Evolutionary conservation across 176 grass and related monocot genomes (phyloP), one percentile per base, ranked within the genome.

Genomic region (Zizania latifolia): DNA sequence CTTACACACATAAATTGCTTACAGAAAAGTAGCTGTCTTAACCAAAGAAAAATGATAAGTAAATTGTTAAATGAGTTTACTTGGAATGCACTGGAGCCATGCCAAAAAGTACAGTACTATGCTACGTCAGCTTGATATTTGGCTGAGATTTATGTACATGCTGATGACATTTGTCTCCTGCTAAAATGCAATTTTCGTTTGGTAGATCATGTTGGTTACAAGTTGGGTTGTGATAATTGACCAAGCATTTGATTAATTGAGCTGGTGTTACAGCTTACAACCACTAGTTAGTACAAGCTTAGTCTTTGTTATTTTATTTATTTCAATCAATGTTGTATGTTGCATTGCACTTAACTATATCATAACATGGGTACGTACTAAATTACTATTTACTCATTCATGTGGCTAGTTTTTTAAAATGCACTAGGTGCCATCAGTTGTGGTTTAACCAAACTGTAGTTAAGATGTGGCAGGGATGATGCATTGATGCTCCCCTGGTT

Each of bases 101-200:
- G n/a, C n/a, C n/a, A n/a, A n/a, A n/a, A n/a, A n/a, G n/a, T n/a
- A n/a, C n/a, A n/a, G n/a, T 26, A 36, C 19, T 44, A 45, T 4
- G 14, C 28, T 44, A 10, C 30, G 12, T 23, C 6, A 4, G 15
- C 16, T 64, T 39, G 41, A 53, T 38, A 16, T 15, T 24, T 38
- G 23, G 24, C 2, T 29, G 23, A 28, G 40, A 23, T 6, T 70
- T 34, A 75, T 15, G n/a, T 33, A 2, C 65, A 72, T 55, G 38
- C 26, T 66, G 66, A 78, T 65, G 21, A 78, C 85, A 77, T 4
- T 13, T 39, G 74, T 72, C 67, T 61, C 43, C 31, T 41, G 19
- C 78, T 65, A 65, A 30, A 51, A 28, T 23, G 58, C 39, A 67
- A 40, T 72, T 3, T 8, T 8, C 53, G 60, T 67, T 71, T 50